Evolutionary conservation across 1,284 basidiomycete species (phyloP).

Genomic region (Sporisorium scitamineum): DNA sequence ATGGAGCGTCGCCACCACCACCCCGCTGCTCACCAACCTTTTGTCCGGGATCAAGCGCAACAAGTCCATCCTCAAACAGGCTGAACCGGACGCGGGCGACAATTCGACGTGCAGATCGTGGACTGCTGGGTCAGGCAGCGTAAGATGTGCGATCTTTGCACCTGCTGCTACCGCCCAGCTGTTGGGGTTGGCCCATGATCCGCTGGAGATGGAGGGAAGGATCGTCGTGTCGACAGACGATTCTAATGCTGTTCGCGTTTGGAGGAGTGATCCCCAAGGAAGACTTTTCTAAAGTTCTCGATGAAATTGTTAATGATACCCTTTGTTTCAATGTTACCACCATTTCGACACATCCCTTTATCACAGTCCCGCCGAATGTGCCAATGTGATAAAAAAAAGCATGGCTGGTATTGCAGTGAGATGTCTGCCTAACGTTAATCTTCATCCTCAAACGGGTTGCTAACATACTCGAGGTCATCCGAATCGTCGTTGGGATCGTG

Average conservation of each 20-base stretch:
- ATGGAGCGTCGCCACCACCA: conserved; percentile 56
- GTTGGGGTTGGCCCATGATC: conserved; percentile 42
- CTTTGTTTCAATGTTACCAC: background rate
- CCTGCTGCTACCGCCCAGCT: conserved; percentile 35
- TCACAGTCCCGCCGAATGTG: background rate
- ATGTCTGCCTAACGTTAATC: conserved; percentile 42
- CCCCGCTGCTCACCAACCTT: conserved; percentile 11
- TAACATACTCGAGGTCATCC: conserved; percentile 61
- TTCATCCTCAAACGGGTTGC: conserved; percentile 63
- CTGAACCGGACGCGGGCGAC: conserved; percentile 10
- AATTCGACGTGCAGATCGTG: conserved; percentile 42
- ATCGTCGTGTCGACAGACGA: conserved; percentile 61
- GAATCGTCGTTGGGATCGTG: conserved; percentile 44
- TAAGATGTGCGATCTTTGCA: conserved; percentile 57
- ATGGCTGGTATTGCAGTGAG: conserved; percentile 2
- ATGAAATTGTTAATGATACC: conserved; percentile 1
- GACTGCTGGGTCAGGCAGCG: conserved; percentile 42
- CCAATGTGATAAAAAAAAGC: background rate
- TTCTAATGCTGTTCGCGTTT: conserved; percentile 37
- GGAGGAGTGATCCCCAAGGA: conserved; percentile 48
- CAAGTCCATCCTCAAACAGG: conserved; percentile 14
- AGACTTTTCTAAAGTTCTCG: conserved; percentile 13
- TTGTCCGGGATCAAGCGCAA: conserved; percentile 29
- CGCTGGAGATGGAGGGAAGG: conserved; percentile 24
- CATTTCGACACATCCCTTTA: background rate